A percentile compares a stretch with the other conserved stretches of the same genome.
phyloP scores from a whole-genome alignment of 352 stramenopile genomes.

The Blastocystis sp. region DNA sequence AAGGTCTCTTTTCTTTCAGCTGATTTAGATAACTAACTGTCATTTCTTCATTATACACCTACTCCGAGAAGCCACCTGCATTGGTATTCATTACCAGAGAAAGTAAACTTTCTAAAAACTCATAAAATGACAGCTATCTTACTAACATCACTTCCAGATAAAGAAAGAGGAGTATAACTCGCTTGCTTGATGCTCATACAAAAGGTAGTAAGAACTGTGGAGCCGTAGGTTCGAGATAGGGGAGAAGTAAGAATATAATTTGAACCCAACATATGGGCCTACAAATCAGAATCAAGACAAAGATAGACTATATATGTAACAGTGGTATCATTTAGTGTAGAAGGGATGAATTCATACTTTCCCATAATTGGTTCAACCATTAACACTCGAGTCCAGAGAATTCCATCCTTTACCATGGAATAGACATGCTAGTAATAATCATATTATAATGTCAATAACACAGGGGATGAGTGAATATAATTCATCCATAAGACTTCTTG shows the following conservation, averaged over 20 bases:
- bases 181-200: conserved; percentile 7
- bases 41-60: background rate
- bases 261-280: conserved; percentile 20
- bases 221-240: background rate
- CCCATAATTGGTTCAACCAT: background rate
- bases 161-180: background rate
- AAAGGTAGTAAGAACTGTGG: background rate
- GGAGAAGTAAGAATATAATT: conserved; percentile 30
- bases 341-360: conserved; percentile 19
- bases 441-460: background rate
- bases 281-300: background rate
- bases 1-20: conserved; percentile 39
- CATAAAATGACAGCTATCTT: background rate
- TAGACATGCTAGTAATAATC: conserved; percentile 36
- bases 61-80: conserved; percentile 29
- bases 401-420: background rate
- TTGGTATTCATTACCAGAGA: conserved; percentile 30
- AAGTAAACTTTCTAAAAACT: background rate
- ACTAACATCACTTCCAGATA: conserved; percentile 16
- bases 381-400: conserved; percentile 41
- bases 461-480: conserved; percentile 19
- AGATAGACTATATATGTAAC: background rate
- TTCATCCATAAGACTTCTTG: background rate
- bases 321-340: background rate
- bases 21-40: conserved; percentile 58